Conservation (phyloP, 768 basidiomycete genomes). For the Cystobasidium ongulense region DNA sequence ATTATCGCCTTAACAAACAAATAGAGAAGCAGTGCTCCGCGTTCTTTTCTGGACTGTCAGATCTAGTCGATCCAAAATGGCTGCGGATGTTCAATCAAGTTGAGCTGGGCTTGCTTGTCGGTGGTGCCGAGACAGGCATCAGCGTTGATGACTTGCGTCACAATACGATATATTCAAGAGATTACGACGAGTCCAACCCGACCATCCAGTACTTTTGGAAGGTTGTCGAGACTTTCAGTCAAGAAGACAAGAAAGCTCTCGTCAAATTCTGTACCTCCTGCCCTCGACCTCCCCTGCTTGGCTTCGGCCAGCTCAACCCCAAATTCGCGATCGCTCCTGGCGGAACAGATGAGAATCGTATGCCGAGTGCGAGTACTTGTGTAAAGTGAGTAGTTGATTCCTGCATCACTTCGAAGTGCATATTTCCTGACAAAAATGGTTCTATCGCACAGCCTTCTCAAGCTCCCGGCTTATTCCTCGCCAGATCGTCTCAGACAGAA, state of each 20-base stretch:
- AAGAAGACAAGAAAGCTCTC: slow-evolving; percentile 67
- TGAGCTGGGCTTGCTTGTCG: slow-evolving; percentile 73
- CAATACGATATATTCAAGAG: slow-evolving; percentile 74
- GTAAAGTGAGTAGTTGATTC: slow-evolving; percentile 12
- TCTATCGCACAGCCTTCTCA: slow-evolving; percentile 85
- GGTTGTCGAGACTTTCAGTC: slow-evolving; percentile 68
- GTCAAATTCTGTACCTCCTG: slow-evolving; percentile 85
- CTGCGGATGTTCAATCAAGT: slow-evolving; percentile 96
- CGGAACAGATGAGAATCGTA: slow-evolving; percentile 55
- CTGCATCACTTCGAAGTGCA: not conserved
- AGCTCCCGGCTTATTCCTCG: slow-evolving; percentile 66
- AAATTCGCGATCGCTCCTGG: slow-evolving; percentile 80
- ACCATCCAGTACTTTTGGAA: slow-evolving; percentile 79
- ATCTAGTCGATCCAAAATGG: slow-evolving; percentile 87
- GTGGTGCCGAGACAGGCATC: slow-evolving; percentile 40
- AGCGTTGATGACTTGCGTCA: slow-evolving; percentile 62
- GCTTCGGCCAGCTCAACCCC: slow-evolving; percentile 78
- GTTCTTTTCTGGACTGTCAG: slow-evolving; percentile 81
- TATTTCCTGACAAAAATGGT: slow-evolving; percentile 40
- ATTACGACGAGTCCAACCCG: slow-evolving; percentile 61
- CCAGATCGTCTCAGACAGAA: slow-evolving; percentile 62
- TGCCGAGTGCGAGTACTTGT: slow-evolving; percentile 37
- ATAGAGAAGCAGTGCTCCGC: slow-evolving; percentile 55
- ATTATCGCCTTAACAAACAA: slow-evolving; percentile 79
- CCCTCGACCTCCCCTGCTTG: slow-evolving; percentile 75